Percentiles rank a stretch among this genome's conserved stretches.
Evolutionary conservation across 148 eudicot species (phyloP).

Genomic region (Rheum nobile): DNA sequence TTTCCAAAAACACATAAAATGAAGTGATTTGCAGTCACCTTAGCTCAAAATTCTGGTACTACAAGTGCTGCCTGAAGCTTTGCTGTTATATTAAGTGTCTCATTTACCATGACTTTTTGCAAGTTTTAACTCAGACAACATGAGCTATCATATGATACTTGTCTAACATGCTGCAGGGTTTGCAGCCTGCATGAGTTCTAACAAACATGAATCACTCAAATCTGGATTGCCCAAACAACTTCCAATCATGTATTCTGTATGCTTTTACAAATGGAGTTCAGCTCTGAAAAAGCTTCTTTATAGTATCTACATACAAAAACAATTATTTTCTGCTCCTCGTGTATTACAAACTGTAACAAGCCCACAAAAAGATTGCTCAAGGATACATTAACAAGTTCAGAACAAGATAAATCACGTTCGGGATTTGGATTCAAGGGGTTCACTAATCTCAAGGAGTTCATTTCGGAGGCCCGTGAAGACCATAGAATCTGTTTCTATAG

Average conservation of each 20-base stretch:
- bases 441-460: slow-evolving; percentile 75
- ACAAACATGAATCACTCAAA: too few species aligned
- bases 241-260: background rate
- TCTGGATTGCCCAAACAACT: too few species aligned
- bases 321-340: background rate
- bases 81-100: slow-evolving; percentile 49
- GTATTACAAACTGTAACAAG: background rate
- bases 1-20: background rate
- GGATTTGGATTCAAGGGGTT: slow-evolving; percentile 32
- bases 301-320: background rate
- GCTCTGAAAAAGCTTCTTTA: background rate
- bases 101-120: slow-evolving; percentile 85
- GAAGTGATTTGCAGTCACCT: slow-evolving; percentile 32
- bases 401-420: background rate
- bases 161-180: slow-evolving; percentile 49
- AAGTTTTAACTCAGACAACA: background rate
- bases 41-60: slow-evolving; percentile 50
- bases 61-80: slow-evolving; percentile 71
- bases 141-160: slow-evolving; percentile 22
- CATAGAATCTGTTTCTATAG: slow-evolving; percentile 59
- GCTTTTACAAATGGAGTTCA: background rate
- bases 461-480: slow-evolving; percentile 80
- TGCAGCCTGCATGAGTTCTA: too few species aligned
- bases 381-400: background rate
- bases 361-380: background rate